Evolutionary conservation across 306 rosid genomes (phyloP), one percentile per base, ranked within the genome.

Genomic region (Fagus crenata): DNA sequence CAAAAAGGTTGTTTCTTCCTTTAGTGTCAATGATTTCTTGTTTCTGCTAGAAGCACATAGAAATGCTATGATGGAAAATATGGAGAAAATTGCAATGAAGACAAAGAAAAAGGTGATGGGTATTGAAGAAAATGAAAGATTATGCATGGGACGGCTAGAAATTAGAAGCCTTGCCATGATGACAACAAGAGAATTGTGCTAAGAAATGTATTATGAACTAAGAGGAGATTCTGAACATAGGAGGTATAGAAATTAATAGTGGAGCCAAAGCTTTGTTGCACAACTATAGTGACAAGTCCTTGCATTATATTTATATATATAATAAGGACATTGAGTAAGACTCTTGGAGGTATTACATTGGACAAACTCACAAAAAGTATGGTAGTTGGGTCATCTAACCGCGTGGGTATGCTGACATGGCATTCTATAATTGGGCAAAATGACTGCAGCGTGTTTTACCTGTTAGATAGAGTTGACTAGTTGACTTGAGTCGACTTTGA

Each of bases 111-210:
- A 40, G 13, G 80, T 56, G 12, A 41, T 4, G 55, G 81, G 49
- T 36, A 53, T 49, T 39, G 80, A 77, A 40, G 76, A 74, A 46
- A 63, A 67, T 54, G 53, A 76, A 81, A 75, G 81, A 55, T 35
- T 28, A 28, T 81, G 76, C 1, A 64, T 42, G 6, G 74, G 37
- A 46, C 55, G 67, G 71, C n/a, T 2, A 22, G 81, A 69, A 46
- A 9, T 46, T 73, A 78, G 35, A 64, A 59, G 75, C 70, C 88
- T 89, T 0, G 85, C 77, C 91, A 87, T 87, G 75, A 78, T 61
- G 41, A 14, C 17, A 63, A 73, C 0, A 28, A 18, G 61, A 41
- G 54, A 43, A 59, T 37, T 54, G 54, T 22, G 75, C 32, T 37
- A 15, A 3, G 15, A 69, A 71, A 79, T 17, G 61, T 37, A 37